Base-by-base conservation (phyloP, 352 stramenopile species). In the Pythium dissotocum region DNA sequence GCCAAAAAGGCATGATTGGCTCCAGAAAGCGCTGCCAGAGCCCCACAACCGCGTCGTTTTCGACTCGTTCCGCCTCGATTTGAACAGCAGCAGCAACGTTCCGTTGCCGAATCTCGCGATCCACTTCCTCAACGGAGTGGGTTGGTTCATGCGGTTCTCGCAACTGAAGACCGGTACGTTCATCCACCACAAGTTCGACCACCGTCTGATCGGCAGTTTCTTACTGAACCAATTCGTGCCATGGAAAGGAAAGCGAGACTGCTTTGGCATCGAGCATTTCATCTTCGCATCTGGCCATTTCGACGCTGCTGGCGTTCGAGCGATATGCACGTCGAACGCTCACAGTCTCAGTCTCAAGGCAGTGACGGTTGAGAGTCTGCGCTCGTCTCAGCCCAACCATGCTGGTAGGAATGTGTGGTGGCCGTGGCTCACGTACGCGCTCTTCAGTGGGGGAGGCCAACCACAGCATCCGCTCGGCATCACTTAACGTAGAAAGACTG, bases 391-490 rank as follows among this genome's bases (percentile, higher is more conserved):
- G 10, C 12, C 4, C 3, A 40, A 36, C 21, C 36, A 4, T 49
- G 44, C 54, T 2, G 10, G 51, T 6, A 40, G 62, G 1, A 33
- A 62, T 14, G 40, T 63, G 30, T 68, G 62, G 62, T 68, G 62
- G 62, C 53, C 53, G 54, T 68, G 62, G 62, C 62, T 68, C 53
- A 40, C 62, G 32, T 68, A 62, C 24, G 62, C 62, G 13, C 32
- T 68, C 18, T 68, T 68, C 33, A 68, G 62, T n/a, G 40, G 40
- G 6, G 62, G n/a, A 68, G 32, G 40, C 62, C 3, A 40, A 62
- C 30, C 52, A 68, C 53, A 21, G 28, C 0, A 68, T 68, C 42
- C 14, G 42, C n/a, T 44, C 51, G 1, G 62, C 49, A 1, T 51
- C 24, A 10, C 44, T 68, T 26, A 58, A 55, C 13, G 42, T 68